These are phyloP conservation scores for Hypoxylon fuscum DNA, from an alignment of 495 filamentous ascomycete genomes.

Conservation along the genomic window DNA sequence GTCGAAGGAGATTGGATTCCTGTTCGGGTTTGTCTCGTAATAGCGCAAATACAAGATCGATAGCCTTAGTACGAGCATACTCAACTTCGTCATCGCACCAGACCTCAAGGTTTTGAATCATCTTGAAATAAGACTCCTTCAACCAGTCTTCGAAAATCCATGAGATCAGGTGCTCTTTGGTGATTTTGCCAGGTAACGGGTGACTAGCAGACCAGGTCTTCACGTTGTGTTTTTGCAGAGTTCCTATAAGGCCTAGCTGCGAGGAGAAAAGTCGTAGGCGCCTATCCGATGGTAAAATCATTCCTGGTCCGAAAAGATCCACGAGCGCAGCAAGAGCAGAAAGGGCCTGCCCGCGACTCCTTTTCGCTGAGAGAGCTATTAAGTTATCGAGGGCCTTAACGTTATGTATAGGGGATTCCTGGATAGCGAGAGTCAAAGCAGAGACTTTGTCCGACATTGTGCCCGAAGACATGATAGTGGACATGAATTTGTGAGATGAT, in stretches of 20 bases:
- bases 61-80: conserved; percentile 82
- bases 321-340: conserved; percentile 90
- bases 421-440: conserved; percentile 88
- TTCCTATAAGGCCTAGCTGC: conserved; percentile 77
- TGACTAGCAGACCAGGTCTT: conserved; percentile 72
- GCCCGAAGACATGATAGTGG: conserved; percentile 94
- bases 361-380: conserved; percentile 81
- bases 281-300: conserved; percentile 81
- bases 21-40: conserved; percentile 97
- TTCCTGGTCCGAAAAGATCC: conserved; percentile 89
- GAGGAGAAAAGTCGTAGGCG: conserved; percentile 81
- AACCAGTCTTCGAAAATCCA: conserved; percentile 97
- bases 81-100: conserved; percentile 96
- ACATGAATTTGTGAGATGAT: conserved; percentile 92
- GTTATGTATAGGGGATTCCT: conserved; percentile 95
- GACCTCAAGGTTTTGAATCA: conserved; percentile 85
- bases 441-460: conserved; percentile 97
- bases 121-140: conserved; percentile 89
- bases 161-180: conserved; percentile 77
- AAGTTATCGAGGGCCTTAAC: conserved; percentile 86
- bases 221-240: conserved; percentile 65
- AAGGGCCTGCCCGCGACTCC: conserved; percentile 92
- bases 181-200: conserved; percentile 72
- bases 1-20: conserved; percentile 88
- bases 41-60: conserved; percentile 88